A percentile compares a stretch with the other conserved stretches of the same genome.
These are phyloP conservation scores for Aspergillus calidoustus DNA, from an alignment of 2,329 filamentous ascomycete species.

Conservation along the genomic window DNA sequence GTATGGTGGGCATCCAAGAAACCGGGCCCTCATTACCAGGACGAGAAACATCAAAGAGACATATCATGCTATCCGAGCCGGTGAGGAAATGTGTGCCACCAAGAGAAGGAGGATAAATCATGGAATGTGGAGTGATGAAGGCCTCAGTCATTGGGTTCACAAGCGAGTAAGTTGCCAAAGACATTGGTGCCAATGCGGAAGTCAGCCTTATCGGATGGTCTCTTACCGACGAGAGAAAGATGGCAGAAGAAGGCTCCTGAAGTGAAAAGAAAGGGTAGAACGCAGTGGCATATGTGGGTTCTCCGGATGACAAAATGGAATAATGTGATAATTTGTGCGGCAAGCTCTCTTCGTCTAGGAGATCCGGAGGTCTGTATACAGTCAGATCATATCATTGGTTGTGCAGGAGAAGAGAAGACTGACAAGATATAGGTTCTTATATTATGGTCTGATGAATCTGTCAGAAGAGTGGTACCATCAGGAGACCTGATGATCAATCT, in stretches of 20 bases:
- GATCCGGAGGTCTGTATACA: conserved; percentile 49
- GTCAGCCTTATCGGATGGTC: conserved; percentile 62
- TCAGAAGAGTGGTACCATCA: conserved; percentile 63
- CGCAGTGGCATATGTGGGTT: conserved; percentile 59
- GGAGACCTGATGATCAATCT: conserved; percentile 45
- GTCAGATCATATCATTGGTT: neutral
- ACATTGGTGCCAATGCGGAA: conserved; percentile 57
- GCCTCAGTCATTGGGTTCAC: conserved; percentile 61
- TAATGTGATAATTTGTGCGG: conserved; percentile 51
- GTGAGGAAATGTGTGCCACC: conserved; percentile 60
- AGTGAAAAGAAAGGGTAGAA: conserved; percentile 61
- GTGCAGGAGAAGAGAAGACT: conserved; percentile 20
- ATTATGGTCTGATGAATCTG: conserved; percentile 55
- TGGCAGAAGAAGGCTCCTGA: conserved; percentile 52
- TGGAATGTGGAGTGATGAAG: conserved; percentile 58
- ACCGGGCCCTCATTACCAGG: conserved; percentile 53
- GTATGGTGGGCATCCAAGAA: conserved; percentile 52
- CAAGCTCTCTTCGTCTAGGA: conserved; percentile 46
- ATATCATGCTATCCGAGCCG: conserved; percentile 58
- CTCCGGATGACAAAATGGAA: conserved; percentile 49
- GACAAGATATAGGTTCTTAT: conserved; percentile 61
- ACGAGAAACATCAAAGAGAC: conserved; percentile 60
- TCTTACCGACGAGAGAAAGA: conserved; percentile 57
- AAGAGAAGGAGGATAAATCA: conserved; percentile 54
- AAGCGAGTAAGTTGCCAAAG: conserved; percentile 59